Evolutionary conservation across 495 filamentous ascomycete genomes (phyloP).

Genomic region (Entonaema liquescens): DNA sequence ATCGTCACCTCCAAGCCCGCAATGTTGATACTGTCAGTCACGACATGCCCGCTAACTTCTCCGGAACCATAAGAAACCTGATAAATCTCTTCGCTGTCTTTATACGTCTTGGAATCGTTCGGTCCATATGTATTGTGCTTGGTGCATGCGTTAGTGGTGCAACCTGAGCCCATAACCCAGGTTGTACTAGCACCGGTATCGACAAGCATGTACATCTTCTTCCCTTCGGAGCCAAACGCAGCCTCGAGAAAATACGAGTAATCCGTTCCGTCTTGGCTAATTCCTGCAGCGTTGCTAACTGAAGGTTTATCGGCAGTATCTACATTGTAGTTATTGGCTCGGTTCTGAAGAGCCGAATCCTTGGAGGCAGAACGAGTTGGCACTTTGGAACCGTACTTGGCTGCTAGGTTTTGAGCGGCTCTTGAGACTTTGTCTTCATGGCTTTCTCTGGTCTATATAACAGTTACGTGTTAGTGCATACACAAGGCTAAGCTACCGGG

Average conservation of each 20-base stretch:
- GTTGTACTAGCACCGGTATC: constrained; percentile 81
- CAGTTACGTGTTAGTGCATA: constrained; percentile 22
- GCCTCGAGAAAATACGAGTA: constrained; percentile 78
- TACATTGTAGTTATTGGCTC: constrained; percentile 64
- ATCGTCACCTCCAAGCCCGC: constrained; percentile 68
- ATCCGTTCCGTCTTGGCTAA: constrained; percentile 80
- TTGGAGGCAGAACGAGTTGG: constrained; percentile 7
- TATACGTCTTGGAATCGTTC: constrained; percentile 65
- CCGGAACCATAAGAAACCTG: constrained; percentile 77
- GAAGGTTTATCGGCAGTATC: constrained; percentile 63
- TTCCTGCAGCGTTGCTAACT: constrained; percentile 64
- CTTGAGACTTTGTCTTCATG: constrained; percentile 26
- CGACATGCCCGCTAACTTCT: constrained; percentile 68
- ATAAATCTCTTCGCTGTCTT: constrained; percentile 59
- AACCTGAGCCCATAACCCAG: constrained; percentile 78
- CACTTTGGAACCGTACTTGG: constrained; percentile 29
- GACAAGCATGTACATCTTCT: constrained; percentile 75
- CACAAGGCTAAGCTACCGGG: background rate
- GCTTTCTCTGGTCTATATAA: constrained; percentile 12
- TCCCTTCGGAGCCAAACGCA: constrained; percentile 69
- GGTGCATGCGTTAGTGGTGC: constrained; percentile 66
- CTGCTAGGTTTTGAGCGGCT: constrained; percentile 27
- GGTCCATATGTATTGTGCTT: constrained; percentile 73
- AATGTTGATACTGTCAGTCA: constrained; percentile 68
- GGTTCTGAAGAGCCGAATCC: constrained; percentile 37